Conservation (phyloP, 768 basidiomycete genomes). For the Amanita rubescens region DNA sequence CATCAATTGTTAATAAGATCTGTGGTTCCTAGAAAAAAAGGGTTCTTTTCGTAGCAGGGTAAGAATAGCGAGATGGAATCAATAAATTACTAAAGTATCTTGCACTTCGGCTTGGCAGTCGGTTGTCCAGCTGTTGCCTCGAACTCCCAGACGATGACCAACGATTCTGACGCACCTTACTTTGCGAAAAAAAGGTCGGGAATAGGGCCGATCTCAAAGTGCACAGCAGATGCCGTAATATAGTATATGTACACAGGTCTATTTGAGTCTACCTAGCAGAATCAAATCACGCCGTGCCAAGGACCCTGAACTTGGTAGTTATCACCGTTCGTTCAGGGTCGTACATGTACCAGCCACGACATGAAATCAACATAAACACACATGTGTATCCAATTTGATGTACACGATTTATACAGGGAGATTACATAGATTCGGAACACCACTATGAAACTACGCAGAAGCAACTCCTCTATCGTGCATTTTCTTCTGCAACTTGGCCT, state of each 20-base stretch:
- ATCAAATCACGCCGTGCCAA: too few relatives aligned
- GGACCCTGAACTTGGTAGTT: background rate
- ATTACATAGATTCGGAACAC: background rate
- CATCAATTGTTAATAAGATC: background rate
- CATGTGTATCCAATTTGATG: background rate
- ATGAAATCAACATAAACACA: background rate
- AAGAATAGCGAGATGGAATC: background rate
- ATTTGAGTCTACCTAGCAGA: background rate
- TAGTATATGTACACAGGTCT: background rate
- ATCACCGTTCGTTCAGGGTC: too few relatives aligned
- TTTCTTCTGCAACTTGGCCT: conserved; percentile 6
- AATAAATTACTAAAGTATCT: background rate
- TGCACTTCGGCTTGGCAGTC: too few relatives aligned
- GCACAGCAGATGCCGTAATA: background rate
- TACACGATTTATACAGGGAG: background rate
- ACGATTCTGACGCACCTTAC: background rate
- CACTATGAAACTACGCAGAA: background rate
- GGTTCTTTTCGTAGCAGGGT: background rate
- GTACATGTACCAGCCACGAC: background rate
- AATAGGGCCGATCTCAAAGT: background rate
- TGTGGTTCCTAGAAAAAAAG: background rate
- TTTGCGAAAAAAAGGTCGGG: background rate
- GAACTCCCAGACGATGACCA: background rate
- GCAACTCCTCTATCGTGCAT: background rate
- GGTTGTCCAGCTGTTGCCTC: too few relatives aligned